phyloP scores from a whole-genome alignment of 495 filamentous ascomycete genomes.

The Penicillium flavigenum region DNA sequence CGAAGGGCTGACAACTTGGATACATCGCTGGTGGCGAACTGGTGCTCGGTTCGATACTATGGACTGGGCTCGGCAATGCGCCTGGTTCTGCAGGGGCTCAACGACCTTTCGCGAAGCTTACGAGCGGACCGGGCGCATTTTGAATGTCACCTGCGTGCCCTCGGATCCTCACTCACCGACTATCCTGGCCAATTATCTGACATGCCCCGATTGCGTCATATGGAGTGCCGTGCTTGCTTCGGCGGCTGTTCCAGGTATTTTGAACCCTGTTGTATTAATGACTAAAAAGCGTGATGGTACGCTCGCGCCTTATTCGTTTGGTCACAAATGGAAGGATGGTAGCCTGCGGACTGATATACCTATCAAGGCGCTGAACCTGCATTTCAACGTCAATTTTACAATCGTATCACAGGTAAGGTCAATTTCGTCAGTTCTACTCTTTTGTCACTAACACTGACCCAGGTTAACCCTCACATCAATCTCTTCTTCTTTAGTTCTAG shows the following conservation, averaged over 20 bases:
- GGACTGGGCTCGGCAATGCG: constrained; percentile 82
- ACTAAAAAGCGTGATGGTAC: constrained; percentile 78
- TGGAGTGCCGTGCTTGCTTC: constrained; percentile 97
- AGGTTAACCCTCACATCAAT: constrained; percentile 95
- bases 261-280: constrained; percentile 96
- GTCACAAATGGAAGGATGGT: constrained; percentile 98
- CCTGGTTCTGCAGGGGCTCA: constrained; percentile 85
- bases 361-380: constrained; percentile 84
- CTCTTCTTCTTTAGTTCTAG: constrained; percentile 97
- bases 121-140: constrained; percentile 85
- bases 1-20: constrained; percentile 74
- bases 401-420: constrained; percentile 74
- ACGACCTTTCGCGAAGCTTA: constrained; percentile 96
- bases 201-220: constrained; percentile 92
- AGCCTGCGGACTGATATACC: constrained; percentile 92
- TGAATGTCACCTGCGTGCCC: constrained; percentile 96
- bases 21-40: constrained; percentile 82
- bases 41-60: constrained; percentile 91
- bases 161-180: constrained; percentile 92
- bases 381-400: constrained; percentile 97
- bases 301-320: constrained; percentile 84
- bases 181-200: constrained; percentile 90
- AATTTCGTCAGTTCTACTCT: background rate
- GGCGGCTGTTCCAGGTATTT: constrained; percentile 91
- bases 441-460: constrained; percentile 13